Percentiles rank a stretch among this genome's conserved stretches.
Evolutionary conservation across 805 yeast genomes (phyloP).

Genomic region (Starmera pachycereana): DNA sequence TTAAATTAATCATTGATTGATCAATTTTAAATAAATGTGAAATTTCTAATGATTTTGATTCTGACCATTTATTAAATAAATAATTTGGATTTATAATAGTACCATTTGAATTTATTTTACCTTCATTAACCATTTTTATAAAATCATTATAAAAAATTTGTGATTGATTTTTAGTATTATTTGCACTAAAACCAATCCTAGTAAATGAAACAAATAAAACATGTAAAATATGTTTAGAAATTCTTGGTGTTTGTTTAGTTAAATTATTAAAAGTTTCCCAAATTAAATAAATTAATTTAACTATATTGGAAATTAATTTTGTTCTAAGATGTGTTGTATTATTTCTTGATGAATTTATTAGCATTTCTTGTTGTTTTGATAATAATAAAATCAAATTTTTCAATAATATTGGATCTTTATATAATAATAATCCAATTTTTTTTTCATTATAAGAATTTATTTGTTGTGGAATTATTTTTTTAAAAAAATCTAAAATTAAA

Average conservation of each 20-base stretch:
- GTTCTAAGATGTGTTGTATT: constrained; percentile 14
- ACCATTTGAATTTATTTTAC: constrained; percentile 7
- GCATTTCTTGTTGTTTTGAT: constrained; percentile 23
- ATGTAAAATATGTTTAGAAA: constrained; percentile 24
- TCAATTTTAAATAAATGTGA: constrained; percentile 22
- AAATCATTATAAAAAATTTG: constrained; percentile 26
- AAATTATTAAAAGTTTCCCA: constrained; percentile 13
- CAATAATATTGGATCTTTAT: constrained; percentile 16
- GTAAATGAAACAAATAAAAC: constrained; percentile 42
- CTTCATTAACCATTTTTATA: constrained; percentile 19
- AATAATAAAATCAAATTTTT: constrained; percentile 10
- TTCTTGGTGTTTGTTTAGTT: constrained; percentile 5
- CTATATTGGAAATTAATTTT: constrained; percentile 10
- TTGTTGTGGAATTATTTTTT: constrained; percentile 23
- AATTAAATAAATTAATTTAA: constrained; percentile 12
- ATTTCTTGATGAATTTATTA: constrained; percentile 16
- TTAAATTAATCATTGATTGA: constrained; percentile 30
- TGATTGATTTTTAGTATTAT: constrained; percentile 29
- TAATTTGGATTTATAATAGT: constrained; percentile 10
- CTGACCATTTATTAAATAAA: constrained; percentile 35
- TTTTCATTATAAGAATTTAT: constrained; percentile 1
- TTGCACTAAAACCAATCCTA: constrained; percentile 41
- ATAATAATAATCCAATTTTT: constrained; percentile 12
- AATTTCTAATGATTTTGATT: constrained; percentile 28
- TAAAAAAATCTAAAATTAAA: constrained; percentile 38